These are phyloP conservation scores for Lactarius quietus DNA, from an alignment of 768 basidiomycete species.

Conservation along the genomic window DNA sequence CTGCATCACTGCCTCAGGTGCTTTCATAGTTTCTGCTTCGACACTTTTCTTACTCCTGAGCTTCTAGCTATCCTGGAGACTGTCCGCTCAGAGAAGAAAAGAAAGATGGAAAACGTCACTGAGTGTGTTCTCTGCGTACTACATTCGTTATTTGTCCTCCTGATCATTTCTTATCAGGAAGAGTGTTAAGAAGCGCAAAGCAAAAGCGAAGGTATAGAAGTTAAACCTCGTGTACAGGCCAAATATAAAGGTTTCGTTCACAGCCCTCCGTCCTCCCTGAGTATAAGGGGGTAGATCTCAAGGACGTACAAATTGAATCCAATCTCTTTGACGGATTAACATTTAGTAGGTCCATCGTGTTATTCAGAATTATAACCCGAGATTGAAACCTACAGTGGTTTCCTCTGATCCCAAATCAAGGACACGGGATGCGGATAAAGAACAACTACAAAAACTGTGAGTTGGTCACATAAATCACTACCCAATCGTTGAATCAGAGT, in stretches of 20 bases:
- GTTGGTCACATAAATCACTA: constrained; percentile 27
- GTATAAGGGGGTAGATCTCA: constrained; percentile 61
- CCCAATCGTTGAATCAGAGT: background rate
- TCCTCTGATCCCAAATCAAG: constrained; percentile 70
- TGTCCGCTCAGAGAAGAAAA: constrained; percentile 61
- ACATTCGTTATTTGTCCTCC: background rate
- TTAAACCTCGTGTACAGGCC: background rate
- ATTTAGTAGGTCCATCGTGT: constrained; percentile 58
- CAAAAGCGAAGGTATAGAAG: constrained; percentile 42
- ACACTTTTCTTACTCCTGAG: constrained; percentile 1
- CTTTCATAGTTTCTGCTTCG: background rate
- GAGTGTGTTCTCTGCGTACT: constrained; percentile 36
- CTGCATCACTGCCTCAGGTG: constrained; percentile 69
- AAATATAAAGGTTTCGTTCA: background rate
- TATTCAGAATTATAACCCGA: background rate
- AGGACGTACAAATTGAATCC: constrained; percentile 55
- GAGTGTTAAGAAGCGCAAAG: constrained; percentile 52
- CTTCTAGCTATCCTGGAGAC: constrained; percentile 54
- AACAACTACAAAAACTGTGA: constrained; percentile 63
- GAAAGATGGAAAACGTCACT: constrained; percentile 64
- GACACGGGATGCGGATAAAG: constrained; percentile 65
- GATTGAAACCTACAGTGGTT: constrained; percentile 48
- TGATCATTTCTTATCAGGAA: constrained; percentile 8
- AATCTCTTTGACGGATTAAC: constrained; percentile 69
- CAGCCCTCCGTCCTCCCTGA: constrained; percentile 61